Conservation (phyloP, 352 stramenopile species). For the Elongisporangium prolatum region DNA sequence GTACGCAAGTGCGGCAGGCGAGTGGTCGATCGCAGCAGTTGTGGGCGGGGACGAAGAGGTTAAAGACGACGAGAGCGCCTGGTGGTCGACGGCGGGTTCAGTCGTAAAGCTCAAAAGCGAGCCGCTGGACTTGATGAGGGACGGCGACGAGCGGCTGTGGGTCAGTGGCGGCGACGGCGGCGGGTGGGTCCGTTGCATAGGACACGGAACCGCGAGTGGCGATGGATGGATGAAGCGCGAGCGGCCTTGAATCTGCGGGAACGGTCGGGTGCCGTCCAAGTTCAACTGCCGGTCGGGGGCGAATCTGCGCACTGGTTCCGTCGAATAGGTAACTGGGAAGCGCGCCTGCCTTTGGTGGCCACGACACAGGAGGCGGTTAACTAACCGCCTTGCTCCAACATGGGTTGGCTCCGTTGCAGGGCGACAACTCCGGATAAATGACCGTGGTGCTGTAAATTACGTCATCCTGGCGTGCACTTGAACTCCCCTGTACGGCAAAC, state of each 20-base stretch:
- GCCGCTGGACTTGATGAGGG: conserved; percentile 4
- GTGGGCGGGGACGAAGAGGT: conserved; percentile 1
- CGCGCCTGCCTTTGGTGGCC: background rate
- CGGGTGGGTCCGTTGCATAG: background rate
- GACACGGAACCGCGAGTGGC: background rate
- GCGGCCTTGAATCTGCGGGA: background rate
- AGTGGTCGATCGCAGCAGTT: background rate
- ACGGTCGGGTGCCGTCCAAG: background rate
- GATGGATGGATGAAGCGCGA: background rate
- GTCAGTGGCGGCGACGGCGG: conserved; percentile 4
- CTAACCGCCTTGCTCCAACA: background rate
- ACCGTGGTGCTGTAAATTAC: background rate
- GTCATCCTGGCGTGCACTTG: background rate
- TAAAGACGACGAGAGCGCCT: conserved; percentile 12
- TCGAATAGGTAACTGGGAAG: background rate
- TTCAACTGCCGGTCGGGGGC: background rate
- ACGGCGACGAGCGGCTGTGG: conserved; percentile 12
- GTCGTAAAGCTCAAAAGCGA: background rate
- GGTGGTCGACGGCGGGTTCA: background rate
- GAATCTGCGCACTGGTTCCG: background rate
- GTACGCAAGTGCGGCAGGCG: background rate
- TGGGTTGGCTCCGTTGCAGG: background rate
- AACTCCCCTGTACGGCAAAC: background rate
- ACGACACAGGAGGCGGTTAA: background rate
- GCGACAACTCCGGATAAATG: background rate